phyloP scores from a whole-genome alignment of 176 grass and related monocot genomes.

The Rhynchospora tenuis region DNA sequence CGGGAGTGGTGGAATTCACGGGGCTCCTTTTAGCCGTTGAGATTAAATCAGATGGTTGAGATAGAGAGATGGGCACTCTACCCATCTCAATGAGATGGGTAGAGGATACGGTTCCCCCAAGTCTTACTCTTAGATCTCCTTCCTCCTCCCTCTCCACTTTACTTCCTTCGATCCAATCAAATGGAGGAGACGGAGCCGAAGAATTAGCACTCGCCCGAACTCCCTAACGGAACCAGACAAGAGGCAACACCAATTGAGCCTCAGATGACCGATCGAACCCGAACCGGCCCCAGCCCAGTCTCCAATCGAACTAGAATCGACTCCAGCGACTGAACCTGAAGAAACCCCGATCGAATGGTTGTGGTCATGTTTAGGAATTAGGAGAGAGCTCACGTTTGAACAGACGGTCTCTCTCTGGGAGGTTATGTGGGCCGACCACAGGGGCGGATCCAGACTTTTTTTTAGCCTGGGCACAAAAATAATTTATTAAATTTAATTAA shows the following conservation, averaged over 20 bases:
- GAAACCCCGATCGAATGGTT: not conserved
- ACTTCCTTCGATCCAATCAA: conserved; percentile 20
- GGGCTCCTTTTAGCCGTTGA: too few relatives aligned
- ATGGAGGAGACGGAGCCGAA: conserved; percentile 28
- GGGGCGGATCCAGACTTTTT: too few relatives aligned
- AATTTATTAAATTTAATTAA: too few relatives aligned
- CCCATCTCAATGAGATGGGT: too few relatives aligned
- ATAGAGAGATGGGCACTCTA: too few relatives aligned
- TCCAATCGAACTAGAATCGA: conserved; percentile 12
- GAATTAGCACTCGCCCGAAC: conserved; percentile 21
- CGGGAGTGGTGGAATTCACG: too few relatives aligned
- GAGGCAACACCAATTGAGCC: conserved; percentile 9
- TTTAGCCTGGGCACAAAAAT: too few relatives aligned
- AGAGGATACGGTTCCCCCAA: too few relatives aligned
- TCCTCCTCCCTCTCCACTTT: conserved; percentile 8
- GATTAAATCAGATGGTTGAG: too few relatives aligned
- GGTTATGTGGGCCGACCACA: conserved; percentile 95
- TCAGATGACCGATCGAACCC: conserved; percentile 5
- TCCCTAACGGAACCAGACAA: conserved; percentile 4
- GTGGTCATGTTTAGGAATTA: conserved; percentile 69
- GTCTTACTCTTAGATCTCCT: conserved; percentile 28
- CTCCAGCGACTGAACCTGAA: conserved; percentile 12
- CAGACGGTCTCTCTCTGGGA: conserved; percentile 90
- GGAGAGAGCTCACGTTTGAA: conserved; percentile 91
- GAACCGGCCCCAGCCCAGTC: not conserved